phyloP scores from a whole-genome alignment of 2,329 filamentous ascomycete species.

The Emergomyces pasteurianus region DNA sequence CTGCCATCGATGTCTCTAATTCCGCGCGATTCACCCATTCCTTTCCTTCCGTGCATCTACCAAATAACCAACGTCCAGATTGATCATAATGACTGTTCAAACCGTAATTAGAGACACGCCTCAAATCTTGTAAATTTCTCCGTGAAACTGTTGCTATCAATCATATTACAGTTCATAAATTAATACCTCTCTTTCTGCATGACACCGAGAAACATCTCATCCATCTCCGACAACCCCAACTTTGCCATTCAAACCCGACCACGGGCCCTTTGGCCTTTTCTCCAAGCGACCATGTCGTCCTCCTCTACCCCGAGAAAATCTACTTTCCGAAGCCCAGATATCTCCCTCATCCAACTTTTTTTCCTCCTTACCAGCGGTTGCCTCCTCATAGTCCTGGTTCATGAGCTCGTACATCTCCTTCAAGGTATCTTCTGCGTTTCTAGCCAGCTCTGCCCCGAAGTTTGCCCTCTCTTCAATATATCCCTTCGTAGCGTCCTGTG shows the following conservation, averaged over 20 bases:
- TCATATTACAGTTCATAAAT: neutral
- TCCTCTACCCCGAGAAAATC: conserved; percentile 13
- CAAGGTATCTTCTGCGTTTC: conserved; percentile 20
- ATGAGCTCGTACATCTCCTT: conserved; percentile 22
- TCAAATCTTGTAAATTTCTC: neutral
- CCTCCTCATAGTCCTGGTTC: conserved; percentile 23
- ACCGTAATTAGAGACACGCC: neutral
- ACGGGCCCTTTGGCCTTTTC: conserved; percentile 23
- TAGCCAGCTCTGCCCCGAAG: conserved; percentile 20
- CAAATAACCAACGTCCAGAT: neutral
- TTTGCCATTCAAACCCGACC: conserved; percentile 25
- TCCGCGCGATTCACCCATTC: too few relatives aligned
- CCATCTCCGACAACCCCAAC: conserved; percentile 15
- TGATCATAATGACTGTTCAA: too few relatives aligned
- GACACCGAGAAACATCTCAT: neutral
- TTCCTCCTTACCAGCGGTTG: conserved; percentile 10
- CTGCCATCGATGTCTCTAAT: too few relatives aligned
- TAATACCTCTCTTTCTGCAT: neutral
- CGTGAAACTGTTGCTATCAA: neutral
- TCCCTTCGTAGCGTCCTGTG: conserved; percentile 19
- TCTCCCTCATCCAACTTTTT: conserved; percentile 14
- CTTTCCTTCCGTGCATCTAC: neutral
- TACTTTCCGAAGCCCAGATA: conserved; percentile 22
- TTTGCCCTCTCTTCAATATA: conserved; percentile 23
- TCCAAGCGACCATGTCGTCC: conserved; percentile 12